These are phyloP conservation scores for Nidula niveotomentosa DNA, from an alignment of 1,284 basidiomycete species.

Conservation along the genomic window DNA sequence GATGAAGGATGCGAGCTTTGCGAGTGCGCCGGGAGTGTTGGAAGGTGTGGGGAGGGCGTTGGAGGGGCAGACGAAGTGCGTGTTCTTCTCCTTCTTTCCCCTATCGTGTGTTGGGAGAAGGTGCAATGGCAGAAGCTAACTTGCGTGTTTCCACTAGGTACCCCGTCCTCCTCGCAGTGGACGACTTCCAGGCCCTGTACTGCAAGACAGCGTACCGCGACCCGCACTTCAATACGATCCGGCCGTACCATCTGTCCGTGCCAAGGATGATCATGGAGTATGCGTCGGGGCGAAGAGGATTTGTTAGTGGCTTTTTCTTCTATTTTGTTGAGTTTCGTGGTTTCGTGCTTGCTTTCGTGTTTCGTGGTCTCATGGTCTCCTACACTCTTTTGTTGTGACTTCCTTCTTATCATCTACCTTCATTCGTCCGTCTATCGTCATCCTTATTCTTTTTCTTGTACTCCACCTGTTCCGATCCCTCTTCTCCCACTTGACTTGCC, in stretches of 20 bases:
- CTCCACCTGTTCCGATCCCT: too few species aligned
- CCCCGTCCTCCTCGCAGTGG: constrained; percentile 85
- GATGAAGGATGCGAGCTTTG: constrained; percentile 45
- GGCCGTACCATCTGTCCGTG: constrained; percentile 80
- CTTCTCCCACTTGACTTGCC: too few species aligned
- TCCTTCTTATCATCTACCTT: too few species aligned
- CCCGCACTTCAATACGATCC: constrained; percentile 72
- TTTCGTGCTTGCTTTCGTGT: too few species aligned
- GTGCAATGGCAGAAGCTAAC: too few species aligned
- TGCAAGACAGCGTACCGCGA: constrained; percentile 74
- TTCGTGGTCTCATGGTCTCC: too few species aligned
- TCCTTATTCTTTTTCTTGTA: too few species aligned
- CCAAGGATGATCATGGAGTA: constrained; percentile 81
- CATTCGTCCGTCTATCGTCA: too few species aligned
- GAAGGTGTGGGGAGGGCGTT: constrained; percentile 67
- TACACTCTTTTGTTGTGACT: too few species aligned
- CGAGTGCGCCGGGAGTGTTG: constrained; percentile 56
- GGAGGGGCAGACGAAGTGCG: constrained; percentile 65
- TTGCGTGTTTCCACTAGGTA: constrained; percentile 19
- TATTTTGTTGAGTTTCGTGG: not conserved
- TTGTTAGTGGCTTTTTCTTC: constrained; percentile 47
- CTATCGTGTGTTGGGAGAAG: not conserved
- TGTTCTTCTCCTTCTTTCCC: constrained; percentile 9
- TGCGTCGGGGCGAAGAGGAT: constrained; percentile 63
- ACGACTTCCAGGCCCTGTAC: constrained; percentile 87